These are phyloP conservation scores for Claviceps spartinae DNA, from an alignment of 2,329 filamentous ascomycete genomes.

Conservation along the genomic window DNA sequence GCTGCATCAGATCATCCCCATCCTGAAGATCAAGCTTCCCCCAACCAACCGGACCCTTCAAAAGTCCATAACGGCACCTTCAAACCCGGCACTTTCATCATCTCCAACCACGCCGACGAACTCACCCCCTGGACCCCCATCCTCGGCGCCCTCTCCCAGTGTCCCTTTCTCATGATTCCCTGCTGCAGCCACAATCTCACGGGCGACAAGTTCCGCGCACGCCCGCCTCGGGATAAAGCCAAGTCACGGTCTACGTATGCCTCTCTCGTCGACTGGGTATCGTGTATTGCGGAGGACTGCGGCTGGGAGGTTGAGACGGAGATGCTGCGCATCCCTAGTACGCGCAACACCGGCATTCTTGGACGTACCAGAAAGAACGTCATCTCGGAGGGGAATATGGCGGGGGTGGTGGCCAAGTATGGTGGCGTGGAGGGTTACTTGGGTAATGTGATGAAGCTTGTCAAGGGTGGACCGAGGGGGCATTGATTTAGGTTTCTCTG, in stretches of 20 bases:
- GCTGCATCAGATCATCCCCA: no score
- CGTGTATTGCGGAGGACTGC: constrained; percentile 53
- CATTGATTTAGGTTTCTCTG: constrained; percentile 16
- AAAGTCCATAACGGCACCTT: constrained; percentile 51
- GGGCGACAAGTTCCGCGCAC: constrained; percentile 60
- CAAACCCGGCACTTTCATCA: constrained; percentile 66
- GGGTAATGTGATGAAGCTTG: constrained; percentile 47
- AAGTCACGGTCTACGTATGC: constrained; percentile 61
- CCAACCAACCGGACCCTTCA: constrained; percentile 1
- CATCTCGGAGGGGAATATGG: constrained; percentile 18
- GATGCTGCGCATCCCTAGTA: constrained; percentile 82
- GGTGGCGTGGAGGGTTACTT: constrained; percentile 44
- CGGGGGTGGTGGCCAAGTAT: constrained; percentile 33
- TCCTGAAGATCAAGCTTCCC: neutral
- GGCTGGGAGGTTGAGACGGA: constrained; percentile 71
- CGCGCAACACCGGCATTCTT: constrained; percentile 70
- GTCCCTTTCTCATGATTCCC: constrained; percentile 83
- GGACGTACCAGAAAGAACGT: constrained; percentile 28
- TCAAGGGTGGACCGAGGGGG: constrained; percentile 31
- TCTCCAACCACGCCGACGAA: constrained; percentile 95
- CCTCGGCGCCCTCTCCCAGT: constrained; percentile 59
- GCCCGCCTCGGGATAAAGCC: constrained; percentile 34
- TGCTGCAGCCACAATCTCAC: constrained; percentile 86
- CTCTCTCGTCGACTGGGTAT: constrained; percentile 68
- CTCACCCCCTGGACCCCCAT: constrained; percentile 92